These are phyloP conservation scores for Aspergillus saccharolyticus DNA, from an alignment of 495 filamentous ascomycete genomes.

Conservation along the genomic window DNA sequence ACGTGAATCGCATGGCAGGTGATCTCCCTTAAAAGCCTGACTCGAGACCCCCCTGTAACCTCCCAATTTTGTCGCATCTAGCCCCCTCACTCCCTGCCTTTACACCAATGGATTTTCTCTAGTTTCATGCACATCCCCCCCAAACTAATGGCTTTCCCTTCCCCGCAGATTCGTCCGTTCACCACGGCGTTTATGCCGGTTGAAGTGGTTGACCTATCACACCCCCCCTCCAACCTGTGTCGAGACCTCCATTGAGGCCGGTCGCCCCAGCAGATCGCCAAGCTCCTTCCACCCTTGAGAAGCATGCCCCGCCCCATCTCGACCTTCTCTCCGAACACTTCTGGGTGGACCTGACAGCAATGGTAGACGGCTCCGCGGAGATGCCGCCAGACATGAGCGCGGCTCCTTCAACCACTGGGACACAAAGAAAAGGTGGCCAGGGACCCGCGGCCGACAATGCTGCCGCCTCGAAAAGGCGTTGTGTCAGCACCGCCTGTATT, in stretches of 20 bases:
- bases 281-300: constrained; percentile 12
- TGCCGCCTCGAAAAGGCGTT: constrained; percentile 65
- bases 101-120: background rate
- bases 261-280: constrained; percentile 2
- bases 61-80: background rate
- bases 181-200: background rate
- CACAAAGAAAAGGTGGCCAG: constrained; percentile 17
- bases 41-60: background rate
- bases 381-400: constrained; percentile 12
- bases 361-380: constrained; percentile 24
- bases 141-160: constrained; percentile 1
- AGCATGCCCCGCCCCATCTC: constrained; percentile 19
- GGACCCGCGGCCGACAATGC: constrained; percentile 31
- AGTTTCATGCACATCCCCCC: background rate
- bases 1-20: constrained; percentile 2
- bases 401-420: constrained; percentile 12
- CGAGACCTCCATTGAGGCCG: background rate
- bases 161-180: constrained; percentile 1
- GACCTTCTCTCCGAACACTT: constrained; percentile 23
- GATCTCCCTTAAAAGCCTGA: background rate
- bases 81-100: background rate
- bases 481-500: constrained; percentile 90
- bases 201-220: background rate
- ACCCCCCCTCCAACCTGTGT: constrained; percentile 4
- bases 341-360: constrained; percentile 28